Percentiles rank a stretch among this genome's conserved stretches.
Conservation (phyloP, 768 basidiomycete genomes). For the Hemileccinum rubropunctum region DNA sequence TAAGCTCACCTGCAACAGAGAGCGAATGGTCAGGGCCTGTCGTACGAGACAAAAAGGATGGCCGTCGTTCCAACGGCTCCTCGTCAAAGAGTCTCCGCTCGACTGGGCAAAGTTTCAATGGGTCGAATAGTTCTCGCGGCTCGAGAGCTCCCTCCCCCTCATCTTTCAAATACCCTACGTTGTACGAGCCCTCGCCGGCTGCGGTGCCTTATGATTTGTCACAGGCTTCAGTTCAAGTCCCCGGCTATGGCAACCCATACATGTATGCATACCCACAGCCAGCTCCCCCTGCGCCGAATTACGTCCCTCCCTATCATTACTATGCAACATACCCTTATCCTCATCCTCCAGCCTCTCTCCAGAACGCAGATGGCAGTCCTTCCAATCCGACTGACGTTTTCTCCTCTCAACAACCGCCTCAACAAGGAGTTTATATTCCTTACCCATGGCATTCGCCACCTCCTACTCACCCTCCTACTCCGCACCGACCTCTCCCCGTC, state of each 20-base stretch:
- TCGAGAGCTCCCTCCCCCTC: slow-evolving; percentile 72
- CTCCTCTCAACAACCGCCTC: slow-evolving; percentile 29
- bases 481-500: slow-evolving; percentile 34
- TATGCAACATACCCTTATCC: slow-evolving; percentile 52
- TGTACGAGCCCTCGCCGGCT: slow-evolving; percentile 58
- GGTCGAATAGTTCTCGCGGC: slow-evolving; percentile 62
- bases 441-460: slow-evolving; percentile 35
- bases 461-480: slow-evolving; percentile 41
- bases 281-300: slow-evolving; percentile 35
- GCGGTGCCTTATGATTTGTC: slow-evolving; percentile 30
- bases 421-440: slow-evolving; percentile 31
- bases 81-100: slow-evolving; percentile 62
- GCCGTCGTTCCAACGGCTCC: slow-evolving; percentile 52
- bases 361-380: slow-evolving; percentile 36
- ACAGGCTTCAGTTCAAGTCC: slow-evolving; percentile 28
- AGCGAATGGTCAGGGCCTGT: slow-evolving; percentile 74
- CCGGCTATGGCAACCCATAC: slow-evolving; percentile 33
- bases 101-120: slow-evolving; percentile 47
- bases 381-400: slow-evolving; percentile 32
- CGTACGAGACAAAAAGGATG: slow-evolving; percentile 55
- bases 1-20: slow-evolving; percentile 73
- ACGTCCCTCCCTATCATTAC: slow-evolving; percentile 39
- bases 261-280: slow-evolving; percentile 43
- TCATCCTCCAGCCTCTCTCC: slow-evolving; percentile 42
- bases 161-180: slow-evolving; percentile 68